These are phyloP conservation scores for Maudiozyma barnettii DNA, from an alignment of 805 yeast genomes.

Conservation along the genomic window DNA sequence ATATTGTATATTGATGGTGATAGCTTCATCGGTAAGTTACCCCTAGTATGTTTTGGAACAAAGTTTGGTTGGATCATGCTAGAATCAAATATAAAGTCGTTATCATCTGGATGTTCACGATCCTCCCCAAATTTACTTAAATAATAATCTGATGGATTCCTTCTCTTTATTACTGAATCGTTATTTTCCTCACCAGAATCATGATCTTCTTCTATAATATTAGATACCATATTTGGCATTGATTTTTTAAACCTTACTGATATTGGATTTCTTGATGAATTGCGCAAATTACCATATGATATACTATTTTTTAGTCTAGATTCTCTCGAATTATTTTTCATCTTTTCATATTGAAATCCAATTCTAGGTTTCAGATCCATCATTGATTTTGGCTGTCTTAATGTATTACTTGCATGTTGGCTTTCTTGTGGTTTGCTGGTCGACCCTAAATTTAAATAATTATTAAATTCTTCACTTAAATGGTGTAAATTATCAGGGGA, in stretches of 20 bases:
- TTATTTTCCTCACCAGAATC: slow-evolving; percentile 2
- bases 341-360: not conserved
- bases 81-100: slow-evolving; percentile 18
- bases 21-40: slow-evolving; percentile 10
- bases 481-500: not conserved
- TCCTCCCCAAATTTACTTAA: slow-evolving; percentile 11
- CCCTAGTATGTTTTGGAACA: slow-evolving; percentile 9
- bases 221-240: slow-evolving; percentile 15
- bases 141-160: not conserved
- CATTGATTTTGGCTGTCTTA: slow-evolving; percentile 28
- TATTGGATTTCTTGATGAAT: slow-evolving; percentile 8
- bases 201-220: slow-evolving; percentile 9
- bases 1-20: slow-evolving; percentile 24
- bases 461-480: not conserved
- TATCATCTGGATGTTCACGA: slow-evolving; percentile 12
- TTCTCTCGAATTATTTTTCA: not conserved
- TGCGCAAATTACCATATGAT: slow-evolving; percentile 21
- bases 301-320: slow-evolving; percentile 17
- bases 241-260: slow-evolving; percentile 22
- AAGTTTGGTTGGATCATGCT: slow-evolving; percentile 23
- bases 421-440: not conserved
- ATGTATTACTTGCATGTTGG: not conserved
- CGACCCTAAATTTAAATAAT: slow-evolving; percentile 7
- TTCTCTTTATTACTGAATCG: slow-evolving; percentile 1
- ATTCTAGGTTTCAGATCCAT: slow-evolving; percentile 17